Percentiles rank a stretch among this genome's conserved stretches.
These are phyloP conservation scores for Hypomyces perniciosus DNA, from an alignment of 2,329 filamentous ascomycete species.

Conservation along the genomic window DNA sequence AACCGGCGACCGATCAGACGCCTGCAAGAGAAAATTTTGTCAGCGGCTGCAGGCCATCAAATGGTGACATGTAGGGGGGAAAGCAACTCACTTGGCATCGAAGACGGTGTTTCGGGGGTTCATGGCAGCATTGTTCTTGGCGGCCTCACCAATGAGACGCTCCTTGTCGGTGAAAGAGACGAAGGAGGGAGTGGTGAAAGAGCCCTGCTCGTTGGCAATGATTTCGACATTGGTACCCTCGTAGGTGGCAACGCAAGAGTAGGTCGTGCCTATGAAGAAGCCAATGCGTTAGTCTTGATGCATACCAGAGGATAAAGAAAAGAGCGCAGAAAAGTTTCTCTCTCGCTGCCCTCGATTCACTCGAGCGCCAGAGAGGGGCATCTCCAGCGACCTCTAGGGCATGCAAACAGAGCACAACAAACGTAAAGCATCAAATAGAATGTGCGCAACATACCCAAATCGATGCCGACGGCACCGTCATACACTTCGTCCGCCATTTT, in stretches of 20 bases:
- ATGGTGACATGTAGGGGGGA: neutral
- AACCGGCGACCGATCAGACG: conserved; percentile 95
- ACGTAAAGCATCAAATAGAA: conserved; percentile 4
- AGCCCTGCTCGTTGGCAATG: conserved; percentile 99
- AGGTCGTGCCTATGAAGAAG: conserved; percentile 74
- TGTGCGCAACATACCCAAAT: conserved; percentile 69
- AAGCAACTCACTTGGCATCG: conserved; percentile 81
- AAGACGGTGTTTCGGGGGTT: conserved; percentile 98
- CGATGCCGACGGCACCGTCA: conserved; percentile 99
- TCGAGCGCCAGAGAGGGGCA: conserved; percentile 3
- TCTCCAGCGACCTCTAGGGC: neutral
- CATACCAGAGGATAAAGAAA: neutral
- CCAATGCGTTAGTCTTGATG: conserved; percentile 4
- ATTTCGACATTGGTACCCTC: conserved; percentile 99
- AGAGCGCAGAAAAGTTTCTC: neutral
- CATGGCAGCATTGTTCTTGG: conserved; percentile 99
- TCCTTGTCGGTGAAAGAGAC: conserved; percentile 98
- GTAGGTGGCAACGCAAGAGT: conserved; percentile 99
- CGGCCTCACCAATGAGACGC: conserved; percentile 97
- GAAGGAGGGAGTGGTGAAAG: conserved; percentile 97
- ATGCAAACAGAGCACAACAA: conserved; percentile 10
- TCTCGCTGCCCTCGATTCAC: neutral
- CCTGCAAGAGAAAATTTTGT: conserved; percentile 43
- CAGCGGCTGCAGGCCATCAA: conserved; percentile 9
- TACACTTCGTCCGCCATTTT: conserved; percentile 98